Conservation (phyloP, 2,329 filamentous ascomycete genomes). For the Neocucurbitaria cava region DNA sequence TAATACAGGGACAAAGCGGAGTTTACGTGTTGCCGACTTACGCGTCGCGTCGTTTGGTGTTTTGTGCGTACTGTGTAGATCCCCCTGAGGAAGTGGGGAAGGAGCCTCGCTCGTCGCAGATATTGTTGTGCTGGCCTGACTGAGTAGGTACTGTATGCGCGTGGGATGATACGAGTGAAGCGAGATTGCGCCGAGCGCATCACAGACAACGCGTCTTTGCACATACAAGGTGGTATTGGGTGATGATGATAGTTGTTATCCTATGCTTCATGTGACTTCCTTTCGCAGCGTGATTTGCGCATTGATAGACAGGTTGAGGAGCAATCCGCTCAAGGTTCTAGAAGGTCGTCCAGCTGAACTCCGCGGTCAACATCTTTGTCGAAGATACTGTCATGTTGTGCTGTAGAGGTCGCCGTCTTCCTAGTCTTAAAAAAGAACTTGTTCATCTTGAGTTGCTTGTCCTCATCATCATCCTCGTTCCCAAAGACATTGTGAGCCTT, state of each 20-base stretch:
- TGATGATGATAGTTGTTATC: background rate
- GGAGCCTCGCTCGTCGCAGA: background rate
- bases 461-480: constrained; percentile 58
- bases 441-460: constrained; percentile 54
- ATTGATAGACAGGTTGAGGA: background rate
- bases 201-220: background rate
- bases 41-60: constrained; percentile 1
- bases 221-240: too few species aligned
- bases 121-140: background rate
- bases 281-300: background rate
- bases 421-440: constrained; percentile 18
- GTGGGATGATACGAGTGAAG: constrained; percentile 1
- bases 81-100: constrained; percentile 8
- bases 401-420: constrained; percentile 4
- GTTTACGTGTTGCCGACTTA: background rate
- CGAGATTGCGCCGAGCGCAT: background rate
- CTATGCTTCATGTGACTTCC: background rate
- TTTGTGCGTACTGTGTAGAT: constrained; percentile 17
- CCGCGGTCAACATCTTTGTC: constrained; percentile 12
- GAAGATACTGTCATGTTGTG: constrained; percentile 14
- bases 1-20: background rate
- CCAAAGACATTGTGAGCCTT: constrained; percentile 47
- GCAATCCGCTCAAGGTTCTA: background rate
- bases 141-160: background rate
- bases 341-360: background rate